Conservation (phyloP, 352 stramenopile genomes). For the Aphanomyces invadans region DNA sequence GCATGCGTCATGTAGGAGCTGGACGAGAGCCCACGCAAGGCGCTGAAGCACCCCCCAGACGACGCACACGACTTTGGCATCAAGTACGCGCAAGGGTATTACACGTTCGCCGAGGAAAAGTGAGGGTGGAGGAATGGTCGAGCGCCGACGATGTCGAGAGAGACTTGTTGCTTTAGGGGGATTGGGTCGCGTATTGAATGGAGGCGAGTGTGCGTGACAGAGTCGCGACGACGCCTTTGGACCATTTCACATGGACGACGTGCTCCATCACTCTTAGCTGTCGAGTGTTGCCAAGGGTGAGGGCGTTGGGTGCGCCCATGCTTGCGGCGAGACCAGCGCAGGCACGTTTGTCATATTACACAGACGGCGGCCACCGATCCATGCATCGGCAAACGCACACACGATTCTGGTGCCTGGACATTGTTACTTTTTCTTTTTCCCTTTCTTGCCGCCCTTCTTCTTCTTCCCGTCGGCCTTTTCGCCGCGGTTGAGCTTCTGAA, state of each 20-base stretch:
- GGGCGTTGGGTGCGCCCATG: too few relatives aligned
- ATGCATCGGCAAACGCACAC: too few relatives aligned
- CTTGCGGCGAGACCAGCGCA: too few relatives aligned
- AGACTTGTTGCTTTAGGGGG: not conserved
- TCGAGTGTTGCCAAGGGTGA: too few relatives aligned
- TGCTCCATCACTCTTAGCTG: too few relatives aligned
- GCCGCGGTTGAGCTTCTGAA: conserved; percentile 60
- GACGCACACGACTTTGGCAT: conserved; percentile 62
- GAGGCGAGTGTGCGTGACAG: too few relatives aligned
- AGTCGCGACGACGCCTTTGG: too few relatives aligned
- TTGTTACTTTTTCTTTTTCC: conserved; percentile 67
- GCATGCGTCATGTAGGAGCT: conserved; percentile 58
- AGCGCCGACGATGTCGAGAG: not conserved
- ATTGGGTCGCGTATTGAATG: too few relatives aligned
- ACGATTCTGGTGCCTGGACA: too few relatives aligned
- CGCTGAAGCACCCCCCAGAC: conserved; percentile 57
- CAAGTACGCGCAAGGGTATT: conserved; percentile 76
- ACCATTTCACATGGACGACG: too few relatives aligned
- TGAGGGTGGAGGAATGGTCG: conserved; percentile 19
- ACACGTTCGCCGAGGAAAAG: conserved; percentile 77
- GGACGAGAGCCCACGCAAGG: conserved; percentile 68
- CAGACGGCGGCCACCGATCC: too few relatives aligned
- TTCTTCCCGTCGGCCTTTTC: conserved; percentile 68
- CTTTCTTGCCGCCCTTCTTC: conserved; percentile 75
- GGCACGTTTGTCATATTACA: too few relatives aligned